Conservation (phyloP, 345 rosid species). For the Eucalyptus dawsonii region DNA sequence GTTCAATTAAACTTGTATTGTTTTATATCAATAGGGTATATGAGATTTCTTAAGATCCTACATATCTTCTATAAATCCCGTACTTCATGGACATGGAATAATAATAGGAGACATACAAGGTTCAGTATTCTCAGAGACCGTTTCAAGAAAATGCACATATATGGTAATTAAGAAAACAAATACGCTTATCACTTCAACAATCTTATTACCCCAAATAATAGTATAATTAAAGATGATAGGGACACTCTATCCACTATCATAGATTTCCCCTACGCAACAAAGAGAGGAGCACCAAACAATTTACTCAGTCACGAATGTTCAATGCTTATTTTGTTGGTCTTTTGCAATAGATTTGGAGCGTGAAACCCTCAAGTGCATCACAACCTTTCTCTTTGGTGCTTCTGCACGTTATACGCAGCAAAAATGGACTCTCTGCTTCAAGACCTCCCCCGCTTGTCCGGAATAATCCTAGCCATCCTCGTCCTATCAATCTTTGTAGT, state of each 20-base stretch:
- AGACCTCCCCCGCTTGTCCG: neutral
- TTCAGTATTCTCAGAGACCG: neutral
- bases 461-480: neutral
- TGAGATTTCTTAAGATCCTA: neutral
- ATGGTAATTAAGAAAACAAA: neutral
- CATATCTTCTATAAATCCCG: neutral
- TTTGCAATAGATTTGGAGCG: neutral
- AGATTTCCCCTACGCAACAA: neutral
- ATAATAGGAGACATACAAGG: neutral
- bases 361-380: neutral
- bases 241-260: neutral
- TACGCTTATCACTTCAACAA: neutral
- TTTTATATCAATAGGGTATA: neutral
- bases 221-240: neutral
- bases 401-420: neutral
- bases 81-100: neutral
- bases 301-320: neutral
- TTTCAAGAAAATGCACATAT: neutral
- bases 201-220: neutral
- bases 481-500: neutral
- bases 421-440: neutral
- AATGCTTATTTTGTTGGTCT: neutral
- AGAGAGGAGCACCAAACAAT: neutral
- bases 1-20: neutral
- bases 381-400: neutral